A percentile compares a stretch with the other conserved stretches of the same genome.
phyloP scores from a whole-genome alignment of 345 rosid genomes.

The Rhodamnia argentea region DNA sequence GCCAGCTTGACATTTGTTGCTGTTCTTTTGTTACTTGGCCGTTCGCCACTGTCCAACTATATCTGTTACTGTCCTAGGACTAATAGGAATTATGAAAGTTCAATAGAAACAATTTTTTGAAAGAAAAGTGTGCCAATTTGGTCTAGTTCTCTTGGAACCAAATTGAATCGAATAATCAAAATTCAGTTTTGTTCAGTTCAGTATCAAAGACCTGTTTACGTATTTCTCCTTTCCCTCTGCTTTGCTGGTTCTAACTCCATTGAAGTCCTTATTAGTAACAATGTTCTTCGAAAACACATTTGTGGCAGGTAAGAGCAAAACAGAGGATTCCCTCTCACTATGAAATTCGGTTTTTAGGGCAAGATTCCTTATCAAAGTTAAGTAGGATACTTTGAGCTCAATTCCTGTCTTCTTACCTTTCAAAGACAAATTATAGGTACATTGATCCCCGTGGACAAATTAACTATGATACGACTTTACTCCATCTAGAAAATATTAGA shows the following conservation, averaged over 20 bases:
- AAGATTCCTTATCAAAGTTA: neutral
- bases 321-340: neutral
- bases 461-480: neutral
- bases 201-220: neutral
- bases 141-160: neutral
- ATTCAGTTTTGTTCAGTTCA: neutral
- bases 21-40: neutral
- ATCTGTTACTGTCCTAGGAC: neutral
- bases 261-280: neutral
- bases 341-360: neutral
- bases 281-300: neutral
- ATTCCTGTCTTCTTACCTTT: neutral
- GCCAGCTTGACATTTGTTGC: neutral
- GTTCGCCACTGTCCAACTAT: neutral
- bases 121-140: neutral
- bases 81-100: neutral
- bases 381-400: neutral
- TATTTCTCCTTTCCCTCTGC: neutral
- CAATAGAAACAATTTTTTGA: neutral
- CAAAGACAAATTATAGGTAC: neutral
- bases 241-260: neutral
- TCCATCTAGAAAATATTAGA: neutral
- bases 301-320: neutral
- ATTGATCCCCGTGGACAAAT: neutral
- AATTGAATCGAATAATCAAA: neutral